These are phyloP conservation scores for Silene latifolia DNA, from an alignment of 148 eudicot species.

Conservation along the genomic window DNA sequence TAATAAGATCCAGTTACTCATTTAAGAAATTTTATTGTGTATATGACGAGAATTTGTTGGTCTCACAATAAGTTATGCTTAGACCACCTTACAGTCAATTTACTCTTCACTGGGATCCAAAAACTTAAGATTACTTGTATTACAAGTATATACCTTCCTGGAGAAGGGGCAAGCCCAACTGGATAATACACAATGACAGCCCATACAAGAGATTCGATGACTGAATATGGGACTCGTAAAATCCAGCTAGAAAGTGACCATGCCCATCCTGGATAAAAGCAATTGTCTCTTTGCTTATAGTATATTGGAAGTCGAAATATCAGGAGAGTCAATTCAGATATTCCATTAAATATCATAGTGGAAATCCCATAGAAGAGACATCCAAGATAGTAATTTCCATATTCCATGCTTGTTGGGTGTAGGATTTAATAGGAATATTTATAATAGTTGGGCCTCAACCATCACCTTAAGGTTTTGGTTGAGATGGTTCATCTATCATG, in stretches of 20 bases:
- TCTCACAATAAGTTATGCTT: background rate
- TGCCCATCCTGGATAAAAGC: constrained; percentile 83
- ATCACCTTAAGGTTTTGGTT: too few species aligned
- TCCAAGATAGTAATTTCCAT: constrained; percentile 62
- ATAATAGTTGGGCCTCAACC: too few species aligned
- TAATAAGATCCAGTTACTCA: too few species aligned
- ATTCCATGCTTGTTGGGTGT: constrained; percentile 48
- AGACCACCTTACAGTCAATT: too few species aligned
- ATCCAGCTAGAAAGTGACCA: constrained; percentile 71
- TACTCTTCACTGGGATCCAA: too few species aligned
- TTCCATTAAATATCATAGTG: constrained; percentile 77
- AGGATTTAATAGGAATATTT: too few species aligned
- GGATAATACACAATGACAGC: constrained; percentile 53
- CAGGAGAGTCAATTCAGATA: constrained; percentile 73
- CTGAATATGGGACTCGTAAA: constrained; percentile 64
- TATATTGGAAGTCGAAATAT: constrained; percentile 77
- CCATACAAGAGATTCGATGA: constrained; percentile 74
- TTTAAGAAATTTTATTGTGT: too few species aligned
- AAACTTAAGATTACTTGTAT: background rate
- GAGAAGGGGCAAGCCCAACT: constrained; percentile 63
- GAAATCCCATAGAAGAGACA: constrained; percentile 56
- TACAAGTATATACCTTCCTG: constrained; percentile 49
- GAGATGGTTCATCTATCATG: too few species aligned
- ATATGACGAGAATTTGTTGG: background rate
- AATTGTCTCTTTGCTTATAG: constrained; percentile 81